Conservation (phyloP, 768 basidiomycete genomes). For the Suillus discolor region DNA sequence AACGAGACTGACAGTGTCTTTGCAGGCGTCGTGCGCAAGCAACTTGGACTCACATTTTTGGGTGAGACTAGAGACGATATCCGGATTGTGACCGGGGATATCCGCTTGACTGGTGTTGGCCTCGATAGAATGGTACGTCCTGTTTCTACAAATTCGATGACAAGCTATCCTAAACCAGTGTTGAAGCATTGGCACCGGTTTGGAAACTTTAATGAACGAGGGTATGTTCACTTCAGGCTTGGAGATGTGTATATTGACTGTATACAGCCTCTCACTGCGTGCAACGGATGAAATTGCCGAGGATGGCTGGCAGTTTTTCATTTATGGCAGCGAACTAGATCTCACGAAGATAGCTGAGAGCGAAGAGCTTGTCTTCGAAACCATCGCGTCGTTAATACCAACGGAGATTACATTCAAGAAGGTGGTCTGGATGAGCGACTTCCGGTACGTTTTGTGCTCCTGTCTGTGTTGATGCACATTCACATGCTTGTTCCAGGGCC, state of each 20-base stretch:
- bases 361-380: slow-evolving; percentile 21
- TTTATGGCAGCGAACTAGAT: slow-evolving; percentile 29
- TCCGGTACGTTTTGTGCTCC: slow-evolving; percentile 17
- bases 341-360: slow-evolving; percentile 17
- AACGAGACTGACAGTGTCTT: not conserved
- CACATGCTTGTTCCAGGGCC: not conserved
- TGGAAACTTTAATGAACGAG: slow-evolving; percentile 32
- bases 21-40: slow-evolving; percentile 13
- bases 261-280: slow-evolving; percentile 33
- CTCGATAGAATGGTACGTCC: slow-evolving; percentile 40
- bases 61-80: slow-evolving; percentile 34
- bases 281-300: slow-evolving; percentile 33
- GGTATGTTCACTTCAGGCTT: not conserved
- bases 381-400: slow-evolving; percentile 21
- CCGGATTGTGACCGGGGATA: slow-evolving; percentile 33
- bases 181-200: slow-evolving; percentile 50
- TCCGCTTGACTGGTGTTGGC: slow-evolving; percentile 38
- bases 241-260: not conserved
- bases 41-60: slow-evolving; percentile 16
- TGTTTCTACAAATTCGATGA: not conserved
- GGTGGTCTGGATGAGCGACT: slow-evolving; percentile 24
- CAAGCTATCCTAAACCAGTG: not conserved
- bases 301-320: slow-evolving; percentile 32
- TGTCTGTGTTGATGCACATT: not conserved
- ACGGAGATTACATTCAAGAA: slow-evolving; percentile 29